phyloP scores from a whole-genome alignment of 768 basidiomycete genomes.

The Tylopilus subfusipes region DNA sequence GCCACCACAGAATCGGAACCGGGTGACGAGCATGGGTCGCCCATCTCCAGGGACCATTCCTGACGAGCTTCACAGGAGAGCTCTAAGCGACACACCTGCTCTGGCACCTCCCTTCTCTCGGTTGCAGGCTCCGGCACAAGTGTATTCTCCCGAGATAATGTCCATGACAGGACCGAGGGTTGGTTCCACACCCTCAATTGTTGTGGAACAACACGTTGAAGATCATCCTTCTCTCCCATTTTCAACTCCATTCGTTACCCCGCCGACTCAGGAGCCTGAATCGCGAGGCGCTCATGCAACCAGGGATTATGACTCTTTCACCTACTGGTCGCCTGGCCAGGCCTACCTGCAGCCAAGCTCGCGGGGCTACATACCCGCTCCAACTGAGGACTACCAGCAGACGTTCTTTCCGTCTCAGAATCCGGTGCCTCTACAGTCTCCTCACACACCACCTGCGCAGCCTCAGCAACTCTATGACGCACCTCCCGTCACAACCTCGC shows the following conservation, averaged over 20 bases:
- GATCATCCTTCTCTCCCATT: background rate
- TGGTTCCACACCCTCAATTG: conserved; percentile 16
- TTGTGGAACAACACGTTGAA: conserved; percentile 12
- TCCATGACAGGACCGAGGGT: background rate
- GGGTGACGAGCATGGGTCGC: conserved; percentile 7
- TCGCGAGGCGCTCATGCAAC: background rate
- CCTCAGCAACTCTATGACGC: conserved; percentile 14
- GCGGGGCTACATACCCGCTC: conserved; percentile 7
- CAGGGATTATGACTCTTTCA: background rate
- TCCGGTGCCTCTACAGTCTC: conserved; percentile 11
- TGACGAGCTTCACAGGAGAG: conserved; percentile 4
- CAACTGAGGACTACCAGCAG: conserved; percentile 2
- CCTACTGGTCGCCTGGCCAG: conserved; percentile 5
- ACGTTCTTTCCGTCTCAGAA: conserved; percentile 9
- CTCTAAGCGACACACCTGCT: conserved; percentile 12
- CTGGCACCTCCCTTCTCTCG: conserved; percentile 9
- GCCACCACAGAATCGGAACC: conserved; percentile 15
- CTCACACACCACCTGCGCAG: conserved; percentile 4
- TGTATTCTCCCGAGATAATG: conserved; percentile 1
- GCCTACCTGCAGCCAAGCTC: conserved; percentile 9
- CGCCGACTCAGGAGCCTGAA: background rate
- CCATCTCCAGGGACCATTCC: conserved; percentile 9
- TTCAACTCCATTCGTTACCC: conserved; percentile 1
- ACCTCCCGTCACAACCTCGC: background rate
- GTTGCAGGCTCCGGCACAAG: conserved; percentile 6